Base-by-base conservation (phyloP, 441 rosid species). In the Pelargonium citronellum region DNA sequence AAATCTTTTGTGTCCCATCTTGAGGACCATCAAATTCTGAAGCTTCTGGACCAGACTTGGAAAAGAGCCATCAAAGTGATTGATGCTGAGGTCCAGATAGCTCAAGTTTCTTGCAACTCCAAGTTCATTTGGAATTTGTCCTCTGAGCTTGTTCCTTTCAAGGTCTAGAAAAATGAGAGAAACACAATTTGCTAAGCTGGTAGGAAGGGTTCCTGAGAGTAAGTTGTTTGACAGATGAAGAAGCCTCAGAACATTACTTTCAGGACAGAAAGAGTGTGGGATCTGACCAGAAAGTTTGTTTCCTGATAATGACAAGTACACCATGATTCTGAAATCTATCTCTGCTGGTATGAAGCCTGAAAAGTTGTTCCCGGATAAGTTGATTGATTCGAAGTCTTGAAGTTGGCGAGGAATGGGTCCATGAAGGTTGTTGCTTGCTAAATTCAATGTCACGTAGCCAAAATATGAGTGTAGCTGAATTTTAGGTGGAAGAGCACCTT, bases 251-350 rank as follows among this genome's bases (percentile, higher is more conserved):
- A 60, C 62, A 17, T 69, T 61, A 9, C 10, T 61, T 16, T 39
- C 58, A n/a, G 34, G 39, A 57, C 71, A 55, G 64, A 60, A 53
- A 2, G 49, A 15, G 39, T 1, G 64, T 8, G 71, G 71, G 12
- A 69, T 69, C 22, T 34, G 34, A 17, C 64, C 64, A 53, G 27
- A 53, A 20, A 69, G 47, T n/a, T 69, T 69, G 44, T 68, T 68
- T 1, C 71, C 71, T 15, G 64, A 68, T 2, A 68, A 22, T 16
- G 64, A 55, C 17, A 68, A 34, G 43, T 10, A 55, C 53, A 17
- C 55, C 27, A 27, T 27, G 60, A 34, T 55, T 22, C 64, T 27
- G 20, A 51, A n/a, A 11, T 30, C 43, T 13, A 61, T 30, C n/a
- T 44, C 51, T 9, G 22, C 27, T 12, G 64, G 71, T 30, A 57